Base-by-base conservation (phyloP, 345 rosid species). In the Trapa incisa region DNA sequence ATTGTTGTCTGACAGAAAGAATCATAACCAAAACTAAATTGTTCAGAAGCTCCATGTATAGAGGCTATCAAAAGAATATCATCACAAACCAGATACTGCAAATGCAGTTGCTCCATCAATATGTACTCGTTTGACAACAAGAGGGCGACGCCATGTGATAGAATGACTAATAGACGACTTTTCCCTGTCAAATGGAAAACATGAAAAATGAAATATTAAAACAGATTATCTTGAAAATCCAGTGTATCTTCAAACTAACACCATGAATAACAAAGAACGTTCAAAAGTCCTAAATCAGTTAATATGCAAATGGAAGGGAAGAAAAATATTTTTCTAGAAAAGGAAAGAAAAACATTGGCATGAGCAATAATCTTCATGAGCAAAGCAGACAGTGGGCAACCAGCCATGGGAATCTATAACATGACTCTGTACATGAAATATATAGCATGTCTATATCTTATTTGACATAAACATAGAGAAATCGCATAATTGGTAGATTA, bases 101-200 rank as follows among this genome's bases (percentile, higher is more conserved):
- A 66, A 93, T 22, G 96, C 97, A 8, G 72, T 75, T 33, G 96
- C 82, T 78, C 97, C 97, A 29, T 83, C 87, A 37, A 93, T 80
- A 0, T 82, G 76, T 6, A 80, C 86, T 56, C 76, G 80, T 65
- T 78, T 77, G 32, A 79, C 96, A 2, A 80, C 47, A 75, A 93
- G 57, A 5, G 97, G 91, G 65, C 84, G 81, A 39, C 85, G 83
- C 96, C 92, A 90, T 54, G 88, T 87, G 60, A 88, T 84, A 64
- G 87, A 78, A 70, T 89, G 97, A 75, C 96, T 89, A 41, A 80
- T 85, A 6, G 90, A 94, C 29, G 96, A 89, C 69, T 86, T 80
- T 73, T 91, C 97, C 78, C 96, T 87, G 79, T 1, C 74, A 66
- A 63, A 61, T 6, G 14, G 5, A 62, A 61, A 69, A 9, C 22